Percentiles rank a stretch among this genome's conserved stretches.
These are phyloP conservation scores for Pyricularia grisea DNA, from an alignment of 2,329 filamentous ascomycete species.

Conservation along the genomic window DNA sequence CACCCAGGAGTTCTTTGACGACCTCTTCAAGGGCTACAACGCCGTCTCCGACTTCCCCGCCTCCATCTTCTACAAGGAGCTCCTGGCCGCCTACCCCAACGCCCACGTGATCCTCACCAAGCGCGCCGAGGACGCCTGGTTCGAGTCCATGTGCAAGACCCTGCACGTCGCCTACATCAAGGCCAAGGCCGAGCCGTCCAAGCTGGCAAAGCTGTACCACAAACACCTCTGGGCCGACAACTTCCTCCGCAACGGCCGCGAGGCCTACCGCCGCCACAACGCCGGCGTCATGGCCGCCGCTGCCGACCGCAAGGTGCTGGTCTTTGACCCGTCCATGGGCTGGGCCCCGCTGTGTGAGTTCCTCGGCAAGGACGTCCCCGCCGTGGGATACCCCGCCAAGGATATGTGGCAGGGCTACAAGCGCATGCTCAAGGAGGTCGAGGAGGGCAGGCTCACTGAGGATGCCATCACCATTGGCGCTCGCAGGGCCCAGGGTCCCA, in stretches of 20 bases:
- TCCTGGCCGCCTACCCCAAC: constrained; percentile 24
- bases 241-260: not conserved
- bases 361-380: constrained; percentile 1
- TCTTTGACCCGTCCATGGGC: not conserved
- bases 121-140: constrained; percentile 28
- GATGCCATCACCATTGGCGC: not conserved
- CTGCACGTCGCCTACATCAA: not conserved
- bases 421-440: not conserved
- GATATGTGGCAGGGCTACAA: not conserved
- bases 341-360: not conserved
- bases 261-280: constrained; percentile 1
- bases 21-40: constrained; percentile 8
- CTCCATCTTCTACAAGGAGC: constrained; percentile 4
- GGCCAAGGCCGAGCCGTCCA: not conserved
- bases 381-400: not conserved
- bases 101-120: constrained; percentile 33
- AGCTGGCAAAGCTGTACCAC: not conserved
- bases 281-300: not conserved
- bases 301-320: not conserved
- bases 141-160: constrained; percentile 11
- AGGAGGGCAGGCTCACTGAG: not conserved
- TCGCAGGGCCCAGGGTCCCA: not conserved
- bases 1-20: constrained; percentile 52
- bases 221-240: not conserved
- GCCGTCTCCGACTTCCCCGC: constrained; percentile 11